Evolutionary conservation across 2,329 filamentous ascomycete species (phyloP), one percentile per base, ranked within the genome.

Genomic region (Trichoderma sp.): DNA sequence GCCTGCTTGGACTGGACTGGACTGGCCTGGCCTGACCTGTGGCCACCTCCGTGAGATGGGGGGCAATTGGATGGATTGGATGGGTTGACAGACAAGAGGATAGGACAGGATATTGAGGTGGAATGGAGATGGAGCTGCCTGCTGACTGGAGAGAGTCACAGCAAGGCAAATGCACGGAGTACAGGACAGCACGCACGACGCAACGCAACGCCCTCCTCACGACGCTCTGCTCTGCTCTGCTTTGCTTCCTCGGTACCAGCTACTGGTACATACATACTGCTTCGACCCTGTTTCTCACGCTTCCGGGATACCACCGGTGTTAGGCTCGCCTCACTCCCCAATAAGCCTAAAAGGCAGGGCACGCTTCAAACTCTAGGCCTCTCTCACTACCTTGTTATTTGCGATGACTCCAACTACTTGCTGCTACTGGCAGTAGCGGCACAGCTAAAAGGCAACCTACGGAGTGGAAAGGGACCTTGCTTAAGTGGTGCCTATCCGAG

Each of bases 101-200:
- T 4, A 30, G 64, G 64, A 67, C 51, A 57, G 21, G 34, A 11
- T 6, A 14, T n/a, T 14, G 63, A 57, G 63, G 47, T 66, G 63
- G 63, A 53, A 67, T 67, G 64, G 64, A 58, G 64, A 69, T 61
- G 66, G 66, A 70, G 57, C 57, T 53, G 28, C 66, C 57, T 70
- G 66, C 64, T 67, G 66, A 58, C 65, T 58, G 24, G 66, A 24
- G 47, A 70, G 66, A 61, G 39, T 18, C 57, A 62, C 66, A n/a
- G n/a, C 66, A 26, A 34, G 60, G 66, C 39, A 62, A 68, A 34
- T 47, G 26, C 26, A 58, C 39, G n/a, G 57, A 69, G 66, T 30
- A 60, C 66, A 58, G 26, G 21, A 57, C 47, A 47, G 32, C 51
- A 28, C 36, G 57, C 66, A 34, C 26, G n/a, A 32, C n/a, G 58